Conservation (phyloP, 768 basidiomycete genomes). For the Daedalea quercina region DNA sequence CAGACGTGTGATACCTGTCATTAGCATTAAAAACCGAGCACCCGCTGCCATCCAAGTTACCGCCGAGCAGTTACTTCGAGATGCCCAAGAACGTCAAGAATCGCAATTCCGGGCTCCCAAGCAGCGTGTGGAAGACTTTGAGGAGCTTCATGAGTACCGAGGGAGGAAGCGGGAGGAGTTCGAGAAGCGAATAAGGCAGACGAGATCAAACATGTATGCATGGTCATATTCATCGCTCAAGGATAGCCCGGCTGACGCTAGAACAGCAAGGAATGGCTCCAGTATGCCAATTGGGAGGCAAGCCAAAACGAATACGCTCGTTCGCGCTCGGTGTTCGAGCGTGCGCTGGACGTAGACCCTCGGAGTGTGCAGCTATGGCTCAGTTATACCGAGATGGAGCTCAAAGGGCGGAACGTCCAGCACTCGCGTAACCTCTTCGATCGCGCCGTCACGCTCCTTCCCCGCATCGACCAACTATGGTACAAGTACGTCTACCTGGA, state of each 20-base stretch:
- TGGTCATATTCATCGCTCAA: neutral
- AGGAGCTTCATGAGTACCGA: conserved; percentile 84
- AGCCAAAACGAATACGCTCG: conserved; percentile 95
- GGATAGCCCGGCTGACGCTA: neutral
- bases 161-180: conserved; percentile 92
- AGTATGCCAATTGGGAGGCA: conserved; percentile 88
- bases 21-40: conserved; percentile 91
- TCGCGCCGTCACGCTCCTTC: conserved; percentile 92
- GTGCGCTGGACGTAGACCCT: conserved; percentile 93
- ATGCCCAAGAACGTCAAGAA: conserved; percentile 98
- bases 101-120: conserved; percentile 85
- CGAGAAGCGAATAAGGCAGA: conserved; percentile 80
- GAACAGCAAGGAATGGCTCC: conserved; percentile 76
- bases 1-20: neutral
- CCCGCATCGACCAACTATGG: conserved; percentile 96
- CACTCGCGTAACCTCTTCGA: conserved; percentile 97
- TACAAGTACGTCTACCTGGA: conserved; percentile 99
- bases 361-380: conserved; percentile 90
- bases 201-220: conserved; percentile 72
- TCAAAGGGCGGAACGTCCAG: conserved; percentile 95
- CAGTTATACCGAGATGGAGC: conserved; percentile 93
- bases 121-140: conserved; percentile 94
- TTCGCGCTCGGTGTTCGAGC: conserved; percentile 92
- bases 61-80: conserved; percentile 94
- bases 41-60: conserved; percentile 94